These are phyloP conservation scores for Sarocladiaceae sp. DNA, from an alignment of 2,329 filamentous ascomycete species.

Conservation along the genomic window DNA sequence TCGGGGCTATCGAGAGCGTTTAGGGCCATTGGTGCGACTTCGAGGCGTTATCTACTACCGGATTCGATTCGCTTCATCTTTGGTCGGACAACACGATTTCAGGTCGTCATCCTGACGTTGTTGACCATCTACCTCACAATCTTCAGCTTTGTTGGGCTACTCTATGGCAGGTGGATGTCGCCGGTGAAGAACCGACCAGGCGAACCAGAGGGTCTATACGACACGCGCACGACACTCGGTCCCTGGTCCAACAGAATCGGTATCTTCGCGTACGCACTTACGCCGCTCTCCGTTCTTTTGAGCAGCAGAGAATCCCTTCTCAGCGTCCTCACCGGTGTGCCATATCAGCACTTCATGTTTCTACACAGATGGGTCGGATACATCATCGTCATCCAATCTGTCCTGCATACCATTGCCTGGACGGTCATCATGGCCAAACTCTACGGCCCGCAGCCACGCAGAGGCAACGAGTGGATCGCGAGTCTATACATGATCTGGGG, in stretches of 20 bases:
- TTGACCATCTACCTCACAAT: conserved; percentile 60
- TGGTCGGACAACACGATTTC: conserved; percentile 63
- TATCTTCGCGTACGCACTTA: conserved; percentile 68
- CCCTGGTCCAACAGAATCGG: conserved; percentile 68
- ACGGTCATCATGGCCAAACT: conserved; percentile 60
- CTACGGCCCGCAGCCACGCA: conserved; percentile 67
- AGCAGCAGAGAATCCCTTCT: conserved; percentile 67
- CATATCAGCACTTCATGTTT: conserved; percentile 75
- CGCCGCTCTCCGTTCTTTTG: conserved; percentile 64
- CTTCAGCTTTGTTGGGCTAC: conserved; percentile 66
- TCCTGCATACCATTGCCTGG: conserved; percentile 69
- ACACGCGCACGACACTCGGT: conserved; percentile 62
- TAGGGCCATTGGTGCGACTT: conserved; percentile 25
- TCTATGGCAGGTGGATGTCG: conserved; percentile 66
- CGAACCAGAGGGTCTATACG: no score
- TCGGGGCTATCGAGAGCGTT: not conserved
- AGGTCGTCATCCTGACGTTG: conserved; percentile 57
- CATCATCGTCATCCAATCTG: conserved; percentile 64
- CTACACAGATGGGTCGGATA: conserved; percentile 73
- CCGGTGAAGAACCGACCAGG: conserved; percentile 54
- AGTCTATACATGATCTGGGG: conserved; percentile 72
- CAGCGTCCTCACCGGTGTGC: conserved; percentile 65
- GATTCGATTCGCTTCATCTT: conserved; percentile 57
- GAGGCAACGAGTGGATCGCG: conserved; percentile 51
- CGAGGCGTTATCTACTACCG: conserved; percentile 54